Evolutionary conservation across 371 early-diverging fungal genomes (phyloP).

Genomic region (Mortierella sp.): DNA sequence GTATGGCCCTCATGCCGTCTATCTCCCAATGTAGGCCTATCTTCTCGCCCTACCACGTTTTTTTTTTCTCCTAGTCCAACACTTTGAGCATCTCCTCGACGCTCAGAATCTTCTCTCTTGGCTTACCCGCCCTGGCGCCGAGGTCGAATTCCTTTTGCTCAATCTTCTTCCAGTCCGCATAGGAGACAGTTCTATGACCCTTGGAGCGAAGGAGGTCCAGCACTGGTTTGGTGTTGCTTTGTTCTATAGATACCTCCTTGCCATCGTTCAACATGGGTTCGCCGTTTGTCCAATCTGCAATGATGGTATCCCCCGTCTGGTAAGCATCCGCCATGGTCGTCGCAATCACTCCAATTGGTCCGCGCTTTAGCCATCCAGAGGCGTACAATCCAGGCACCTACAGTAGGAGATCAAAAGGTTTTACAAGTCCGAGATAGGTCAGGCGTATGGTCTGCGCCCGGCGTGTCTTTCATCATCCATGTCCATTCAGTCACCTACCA

Average conservation of each 20-base stretch:
- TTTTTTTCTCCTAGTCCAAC: no score
- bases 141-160: slow-evolving; percentile 78
- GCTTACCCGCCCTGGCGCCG: slow-evolving; percentile 77
- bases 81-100: slow-evolving; percentile 76
- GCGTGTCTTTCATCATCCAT: no score
- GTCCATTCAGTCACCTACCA: slow-evolving; percentile 44
- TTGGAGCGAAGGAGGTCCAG: slow-evolving; percentile 14
- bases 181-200: slow-evolving; percentile 65
- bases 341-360: slow-evolving; percentile 94
- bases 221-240: slow-evolving; percentile 45
- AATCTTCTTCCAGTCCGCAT: slow-evolving; percentile 84
- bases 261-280: slow-evolving; percentile 24
- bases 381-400: slow-evolving; percentile 80
- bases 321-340: slow-evolving; percentile 94
- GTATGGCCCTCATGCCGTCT: no score
- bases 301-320: slow-evolving; percentile 80
- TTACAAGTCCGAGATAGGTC: not conserved
- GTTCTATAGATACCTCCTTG: not conserved
- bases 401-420: not conserved
- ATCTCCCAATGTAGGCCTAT: no score
- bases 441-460: no score
- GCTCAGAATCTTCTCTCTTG: slow-evolving; percentile 81
- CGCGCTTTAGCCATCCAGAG: slow-evolving; percentile 95
- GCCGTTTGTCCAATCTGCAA: slow-evolving; percentile 33
- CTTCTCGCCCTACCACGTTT: no score